Evolutionary conservation across 345 rosid genomes (phyloP), one percentile per base, ranked within the genome.

Genomic region (Reutealis trisperma): DNA sequence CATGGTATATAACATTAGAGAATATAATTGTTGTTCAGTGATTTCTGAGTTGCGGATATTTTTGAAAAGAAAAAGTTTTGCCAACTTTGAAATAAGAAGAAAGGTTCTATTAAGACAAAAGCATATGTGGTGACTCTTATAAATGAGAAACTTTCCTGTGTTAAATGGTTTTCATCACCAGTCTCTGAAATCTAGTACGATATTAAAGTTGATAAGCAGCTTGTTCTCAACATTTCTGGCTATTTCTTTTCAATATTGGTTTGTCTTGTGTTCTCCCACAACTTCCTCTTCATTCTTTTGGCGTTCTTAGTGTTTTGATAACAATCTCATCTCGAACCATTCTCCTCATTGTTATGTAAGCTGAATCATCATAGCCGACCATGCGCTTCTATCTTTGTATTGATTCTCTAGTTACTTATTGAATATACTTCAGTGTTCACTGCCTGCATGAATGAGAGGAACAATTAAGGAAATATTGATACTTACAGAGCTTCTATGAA

Each of bases 1-100:
- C 60, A 41, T 47, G 77, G 21, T 70, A 25, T 51, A 41, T 68
- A 63, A 3, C 51, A 25, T 60, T 75, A 34, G 57, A 42, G 34
- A 72, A 25, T 25, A 49, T 1, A 52, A 51, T 27, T 70, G 61
- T 41, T 27, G 24, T 24, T 30, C 4, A 30, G 2, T 70, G 61
- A 18, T 16, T 8, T 6, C 13, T 27, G 25, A 52, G 58, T 27
- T 25, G 5, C 59, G 15, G 44, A 41, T 49, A 14, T 21, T 14
- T 69, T 51, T n/a, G 41, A 37, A 34, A 37, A 37, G 41, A 37
- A 37, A 37, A 37, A 14, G 71, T 12, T 51, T 47, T 69, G 22
- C 47, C 12, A 49, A 69, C 58, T 69, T 69, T 69, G 44, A 51
- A 69, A 47, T 69, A 4, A 24, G 52, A 66, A 15, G 41, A 51